Evolutionary conservation across 345 rosid species (phyloP), one percentile per base, ranked within the genome.

Genomic region (Citrus inodora): DNA sequence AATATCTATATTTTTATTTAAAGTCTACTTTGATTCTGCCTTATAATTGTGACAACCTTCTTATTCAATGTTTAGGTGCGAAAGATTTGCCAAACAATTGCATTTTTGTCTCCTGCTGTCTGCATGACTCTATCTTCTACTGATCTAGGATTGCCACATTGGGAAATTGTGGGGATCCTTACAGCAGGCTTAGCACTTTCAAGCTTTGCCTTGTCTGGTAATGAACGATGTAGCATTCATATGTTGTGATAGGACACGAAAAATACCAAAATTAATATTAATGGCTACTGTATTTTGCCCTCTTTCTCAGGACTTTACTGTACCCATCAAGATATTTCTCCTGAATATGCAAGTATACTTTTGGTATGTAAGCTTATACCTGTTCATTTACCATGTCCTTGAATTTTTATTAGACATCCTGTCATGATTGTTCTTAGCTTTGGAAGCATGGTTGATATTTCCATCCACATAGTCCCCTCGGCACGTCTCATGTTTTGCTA

Each of bases 291-390:
- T 1, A 35, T 33, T 48, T 67, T 71, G 32, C n/a, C 55, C 37
- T 24, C 48, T 67, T 60, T 71, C 37, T 67, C 88, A 92, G 93
- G 96, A 76, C 89, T 93, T 76, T 93, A 93, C 77, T 95, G 99
- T 82, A 93, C 94, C 10, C 99, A 95, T 90, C 99, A 95, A 84
- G 99, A 95, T 88, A 93, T 95, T 46, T 95, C 98, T 16, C 94
- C 94, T 27, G 93, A 93, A 86, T 93, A 93, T 80, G 99, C 99
- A 71, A 95, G 97, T 82, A 91, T 95, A 73, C 92, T 95, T 55
- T 78, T 95, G 97, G 99, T 95, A 83, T 19, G 87, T 60, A 81
- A 78, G 59, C 68, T 71, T 79, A 56, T 22, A 70, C 38, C 66
- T 28, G 32, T 55, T 79, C 70, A 67, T 58, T 56, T 63, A 27